These are phyloP conservation scores for Dothideomycetidae sp. DNA, from an alignment of 2,329 filamentous ascomycete species.

Conservation along the genomic window DNA sequence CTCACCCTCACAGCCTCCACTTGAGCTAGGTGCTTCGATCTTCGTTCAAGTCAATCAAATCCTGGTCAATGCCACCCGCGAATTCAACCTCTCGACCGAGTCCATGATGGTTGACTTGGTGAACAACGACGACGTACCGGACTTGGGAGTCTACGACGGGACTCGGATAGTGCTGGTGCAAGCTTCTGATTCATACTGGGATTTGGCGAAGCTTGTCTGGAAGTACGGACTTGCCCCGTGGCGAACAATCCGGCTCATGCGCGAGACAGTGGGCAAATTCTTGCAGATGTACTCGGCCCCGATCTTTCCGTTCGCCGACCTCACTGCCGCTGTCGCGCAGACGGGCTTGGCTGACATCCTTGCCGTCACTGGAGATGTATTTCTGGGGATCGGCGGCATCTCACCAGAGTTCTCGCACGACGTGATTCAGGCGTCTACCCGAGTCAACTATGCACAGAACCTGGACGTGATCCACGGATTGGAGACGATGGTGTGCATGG, in stretches of 20 bases:
- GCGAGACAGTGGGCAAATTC: constrained; percentile 56
- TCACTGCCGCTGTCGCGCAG: constrained; percentile 53
- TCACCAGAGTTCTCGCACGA: constrained; percentile 56
- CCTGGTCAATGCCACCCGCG: constrained; percentile 55
- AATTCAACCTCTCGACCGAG: constrained; percentile 51
- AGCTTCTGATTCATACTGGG: constrained; percentile 52
- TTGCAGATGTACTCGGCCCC: constrained; percentile 66
- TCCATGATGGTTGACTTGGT: constrained; percentile 21
- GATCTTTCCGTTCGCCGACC: constrained; percentile 67
- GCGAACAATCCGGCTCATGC: constrained; percentile 57
- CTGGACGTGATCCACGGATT: constrained; percentile 74
- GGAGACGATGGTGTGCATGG: constrained; percentile 84
- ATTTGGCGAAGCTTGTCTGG: constrained; percentile 65
- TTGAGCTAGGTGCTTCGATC: constrained; percentile 84
- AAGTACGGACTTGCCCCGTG: constrained; percentile 71
- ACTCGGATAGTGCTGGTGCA: constrained; percentile 55
- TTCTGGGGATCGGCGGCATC: constrained; percentile 54
- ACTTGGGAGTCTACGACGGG: constrained; percentile 78
- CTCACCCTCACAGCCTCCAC: constrained; percentile 44
- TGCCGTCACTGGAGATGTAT: constrained; percentile 57
- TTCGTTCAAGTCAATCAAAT: constrained; percentile 80
- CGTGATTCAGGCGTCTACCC: constrained; percentile 76
- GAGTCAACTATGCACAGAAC: constrained; percentile 92
- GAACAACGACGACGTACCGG: constrained; percentile 35
- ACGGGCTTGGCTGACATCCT: constrained; percentile 54